phyloP scores from a whole-genome alignment of 1,284 basidiomycete genomes.

The Malassezia slooffiae region DNA sequence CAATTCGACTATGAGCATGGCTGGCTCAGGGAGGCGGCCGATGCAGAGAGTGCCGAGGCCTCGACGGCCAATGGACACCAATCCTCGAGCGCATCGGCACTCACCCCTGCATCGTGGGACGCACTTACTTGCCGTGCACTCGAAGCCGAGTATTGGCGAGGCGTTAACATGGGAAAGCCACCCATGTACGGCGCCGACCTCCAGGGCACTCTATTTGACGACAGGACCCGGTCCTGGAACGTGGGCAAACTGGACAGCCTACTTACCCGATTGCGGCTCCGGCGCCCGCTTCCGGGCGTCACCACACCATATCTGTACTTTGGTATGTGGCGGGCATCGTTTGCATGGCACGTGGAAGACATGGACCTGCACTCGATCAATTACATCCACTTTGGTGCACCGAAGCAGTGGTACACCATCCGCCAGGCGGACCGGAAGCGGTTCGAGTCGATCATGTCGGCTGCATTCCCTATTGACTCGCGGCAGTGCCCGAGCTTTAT shows the following conservation, averaged over 20 bases:
- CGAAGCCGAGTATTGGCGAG: slow-evolving; percentile 85
- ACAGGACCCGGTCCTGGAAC: slow-evolving; percentile 76
- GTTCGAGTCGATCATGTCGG: slow-evolving; percentile 44
- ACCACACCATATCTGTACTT: slow-evolving; percentile 97
- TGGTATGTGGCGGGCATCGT: slow-evolving; percentile 94
- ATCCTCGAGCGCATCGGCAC: slow-evolving; percentile 2
- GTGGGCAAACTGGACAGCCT: slow-evolving; percentile 80
- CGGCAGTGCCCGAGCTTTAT: slow-evolving; percentile 82
- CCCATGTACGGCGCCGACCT: slow-evolving; percentile 95
- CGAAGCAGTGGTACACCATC: slow-evolving; percentile 89
- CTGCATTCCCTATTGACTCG: slow-evolving; percentile 37
- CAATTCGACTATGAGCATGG: slow-evolving; percentile 31
- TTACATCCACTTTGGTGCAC: slow-evolving; percentile 96
- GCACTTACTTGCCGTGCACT: slow-evolving; percentile 61
- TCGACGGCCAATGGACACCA: background rate
- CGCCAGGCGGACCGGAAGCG: slow-evolving; percentile 64
- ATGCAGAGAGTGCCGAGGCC: slow-evolving; percentile 13
- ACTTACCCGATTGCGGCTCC: slow-evolving; percentile 66
- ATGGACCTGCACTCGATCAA: slow-evolving; percentile 92
- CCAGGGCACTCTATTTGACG: slow-evolving; percentile 73
- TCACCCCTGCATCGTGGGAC: slow-evolving; percentile 25
- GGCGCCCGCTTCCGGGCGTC: slow-evolving; percentile 68
- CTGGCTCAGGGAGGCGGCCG: slow-evolving; percentile 37
- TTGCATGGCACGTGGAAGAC: slow-evolving; percentile 95
- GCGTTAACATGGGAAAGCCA: slow-evolving; percentile 73